Conservation (phyloP, 2,329 filamentous ascomycete species). For the Incumbomyces delicatus region DNA sequence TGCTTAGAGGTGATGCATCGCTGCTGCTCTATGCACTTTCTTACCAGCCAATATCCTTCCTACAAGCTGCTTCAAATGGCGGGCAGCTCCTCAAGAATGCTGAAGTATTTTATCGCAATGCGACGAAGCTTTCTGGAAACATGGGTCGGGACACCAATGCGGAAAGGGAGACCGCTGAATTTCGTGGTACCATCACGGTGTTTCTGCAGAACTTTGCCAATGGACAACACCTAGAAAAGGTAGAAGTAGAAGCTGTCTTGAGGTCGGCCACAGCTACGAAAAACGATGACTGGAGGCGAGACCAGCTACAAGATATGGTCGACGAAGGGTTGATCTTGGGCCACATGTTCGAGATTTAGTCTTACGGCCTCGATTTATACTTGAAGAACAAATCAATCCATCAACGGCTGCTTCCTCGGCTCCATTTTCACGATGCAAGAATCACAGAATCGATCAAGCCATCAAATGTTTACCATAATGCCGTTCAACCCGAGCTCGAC, state of each 20-base stretch:
- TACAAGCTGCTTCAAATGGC: slow-evolving; percentile 35
- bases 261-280: neutral
- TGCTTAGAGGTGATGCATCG: slow-evolving; percentile 47
- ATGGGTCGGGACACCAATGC: slow-evolving; percentile 20
- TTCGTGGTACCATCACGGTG: neutral
- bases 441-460: too few relatives aligned
- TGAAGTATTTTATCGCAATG: slow-evolving; percentile 49
- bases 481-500: too few relatives aligned
- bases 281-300: slow-evolving; percentile 12
- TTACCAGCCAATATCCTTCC: slow-evolving; percentile 33
- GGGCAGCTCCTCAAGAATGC: slow-evolving; percentile 45
- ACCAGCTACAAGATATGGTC: slow-evolving; percentile 18
- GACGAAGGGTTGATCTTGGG: slow-evolving; percentile 14
- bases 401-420: too few relatives aligned
- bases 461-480: too few relatives aligned
- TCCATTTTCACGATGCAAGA: too few relatives aligned
- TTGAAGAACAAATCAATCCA: too few relatives aligned
- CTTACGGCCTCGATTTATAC: too few relatives aligned
- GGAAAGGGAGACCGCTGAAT: slow-evolving; percentile 6
- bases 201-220: neutral
- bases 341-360: neutral
- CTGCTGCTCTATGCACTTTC: slow-evolving; percentile 45
- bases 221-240: slow-evolving; percentile 7
- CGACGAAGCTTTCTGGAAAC: slow-evolving; percentile 23
- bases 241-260: slow-evolving; percentile 1